phyloP scores from a whole-genome alignment of 1,284 basidiomycete genomes.

The Golubevia pallescens region DNA sequence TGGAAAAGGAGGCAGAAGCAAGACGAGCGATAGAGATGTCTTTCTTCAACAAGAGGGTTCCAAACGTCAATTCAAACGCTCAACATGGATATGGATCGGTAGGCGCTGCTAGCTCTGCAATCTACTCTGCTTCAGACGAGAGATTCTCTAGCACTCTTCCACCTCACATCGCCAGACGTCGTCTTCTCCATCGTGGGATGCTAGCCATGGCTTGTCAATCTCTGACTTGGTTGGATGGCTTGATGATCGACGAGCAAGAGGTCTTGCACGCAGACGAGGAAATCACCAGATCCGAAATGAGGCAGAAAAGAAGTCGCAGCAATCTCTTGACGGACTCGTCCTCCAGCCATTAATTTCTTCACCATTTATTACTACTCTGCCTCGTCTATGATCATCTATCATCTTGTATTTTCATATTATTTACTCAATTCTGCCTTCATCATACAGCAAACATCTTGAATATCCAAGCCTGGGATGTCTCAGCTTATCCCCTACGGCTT shows the following conservation, averaged over 20 bases:
- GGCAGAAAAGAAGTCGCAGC: too few species aligned
- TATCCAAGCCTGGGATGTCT: too few species aligned
- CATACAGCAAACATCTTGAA: too few species aligned
- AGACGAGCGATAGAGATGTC: conserved; percentile 39
- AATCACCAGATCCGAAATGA: too few species aligned
- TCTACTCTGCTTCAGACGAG: conserved; percentile 39
- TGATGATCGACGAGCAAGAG: conserved; percentile 39
- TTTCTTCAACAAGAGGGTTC: conserved; percentile 50
- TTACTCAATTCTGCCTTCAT: too few species aligned
- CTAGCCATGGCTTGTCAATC: conserved; percentile 54
- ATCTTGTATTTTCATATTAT: too few species aligned
- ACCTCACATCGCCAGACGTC: conserved; percentile 20
- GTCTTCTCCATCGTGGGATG: conserved; percentile 49
- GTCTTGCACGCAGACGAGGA: conserved; percentile 33
- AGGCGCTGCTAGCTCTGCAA: conserved; percentile 2
- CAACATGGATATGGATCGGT: background rate
- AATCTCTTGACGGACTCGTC: too few species aligned
- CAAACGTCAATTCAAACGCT: conserved; percentile 13
- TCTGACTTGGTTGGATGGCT: conserved; percentile 54
- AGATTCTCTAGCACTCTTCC: conserved; percentile 50
- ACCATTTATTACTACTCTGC: too few species aligned
- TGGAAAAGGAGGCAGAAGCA: conserved; percentile 18
- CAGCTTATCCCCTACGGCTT: too few species aligned
- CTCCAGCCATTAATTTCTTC: too few species aligned
- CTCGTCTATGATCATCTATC: too few species aligned